Base-by-base conservation (phyloP, 179 eudicot genomes). In the Camellia oleifera region DNA sequence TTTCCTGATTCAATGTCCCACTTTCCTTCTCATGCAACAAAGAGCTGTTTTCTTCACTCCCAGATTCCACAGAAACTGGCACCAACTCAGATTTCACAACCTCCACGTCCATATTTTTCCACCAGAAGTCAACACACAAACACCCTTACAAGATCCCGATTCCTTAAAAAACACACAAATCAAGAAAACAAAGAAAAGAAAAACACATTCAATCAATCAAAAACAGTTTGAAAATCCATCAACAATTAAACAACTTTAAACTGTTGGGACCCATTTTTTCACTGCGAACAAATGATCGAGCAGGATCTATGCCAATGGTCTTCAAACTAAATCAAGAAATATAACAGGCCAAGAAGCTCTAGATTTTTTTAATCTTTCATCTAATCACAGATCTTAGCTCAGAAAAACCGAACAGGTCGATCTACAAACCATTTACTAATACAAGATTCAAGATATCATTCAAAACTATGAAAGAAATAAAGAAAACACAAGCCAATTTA, bases 61-160 rank as follows among this genome's bases (percentile, higher is more conserved):
- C 85, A 58, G 78, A 77, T 53, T 89, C 97, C 69, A 82, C 85
- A n/a, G 86, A 79, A 80, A 69, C 86, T 78, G 78, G 79, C 57
- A 86, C 81, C 72, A 86, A 56, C 68, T 90, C 94, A 65, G 97
- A 82, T 78, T 81, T 85, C 77, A 77, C 88, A 73, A 81, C 85
- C 81, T 88, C 91, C 80, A 83, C 79, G 81, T 88, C 88, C 93
- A 88, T 88, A 12, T 58, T 81, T 79, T 50, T 32, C 68, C 88
- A 88, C 75, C 60, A 69, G 48, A 70, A 40, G 3, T 23, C 10
- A 78, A 65, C 26, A 20, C 23, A 40, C 23, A 44, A 72, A 72
- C n/a, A 18, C 7, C 20, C 58, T 52, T 50, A 78, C 45, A 68
- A 42, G 45, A 76, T 81, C 69, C 63, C 15, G 17, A 76, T 50